Evolutionary conservation across 192 early-diverging fungal genomes (phyloP).

Genomic region (Irineochytrium annulatum): DNA sequence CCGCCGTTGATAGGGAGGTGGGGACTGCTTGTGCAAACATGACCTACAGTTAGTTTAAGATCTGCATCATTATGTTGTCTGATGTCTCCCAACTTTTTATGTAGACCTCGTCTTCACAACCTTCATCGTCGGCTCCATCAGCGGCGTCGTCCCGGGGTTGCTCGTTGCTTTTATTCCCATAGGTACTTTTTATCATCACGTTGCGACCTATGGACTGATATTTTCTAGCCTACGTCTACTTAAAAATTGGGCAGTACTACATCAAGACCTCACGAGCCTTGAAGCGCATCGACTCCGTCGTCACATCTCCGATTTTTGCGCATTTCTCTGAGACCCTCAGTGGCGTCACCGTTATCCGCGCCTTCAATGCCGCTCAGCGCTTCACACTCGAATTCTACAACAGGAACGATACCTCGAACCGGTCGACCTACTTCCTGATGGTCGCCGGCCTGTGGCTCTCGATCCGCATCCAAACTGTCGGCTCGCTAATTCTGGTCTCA

Average conservation of each 20-base stretch:
- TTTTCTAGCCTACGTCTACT: conserved; percentile 17
- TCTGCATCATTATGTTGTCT: not conserved
- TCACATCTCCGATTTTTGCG: conserved; percentile 30
- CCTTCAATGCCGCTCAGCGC: conserved; percentile 1
- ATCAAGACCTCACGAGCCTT: conserved; percentile 25
- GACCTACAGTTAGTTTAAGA: conserved; percentile 7
- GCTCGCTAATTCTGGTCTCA: conserved; percentile 36
- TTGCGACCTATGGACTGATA: not conserved
- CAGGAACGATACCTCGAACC: conserved; percentile 4
- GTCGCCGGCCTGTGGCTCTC: conserved; percentile 14
- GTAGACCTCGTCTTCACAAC: not conserved
- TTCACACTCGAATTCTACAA: conserved; percentile 5
- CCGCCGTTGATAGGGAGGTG: conserved; percentile 25
- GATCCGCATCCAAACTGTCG: conserved; percentile 16
- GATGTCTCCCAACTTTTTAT: not conserved
- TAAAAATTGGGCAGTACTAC: conserved; percentile 11
- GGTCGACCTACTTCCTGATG: conserved; percentile 1
- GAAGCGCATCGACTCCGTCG: conserved; percentile 35
- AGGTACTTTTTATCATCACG: not conserved
- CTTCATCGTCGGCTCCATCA: not conserved
- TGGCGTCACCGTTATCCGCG: conserved; percentile 10
- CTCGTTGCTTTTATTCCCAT: not conserved
- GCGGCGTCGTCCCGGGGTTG: not conserved
- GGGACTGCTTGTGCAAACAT: conserved; percentile 12
- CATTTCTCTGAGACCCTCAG: conserved; percentile 32